These are phyloP conservation scores for Eucalyptus sp. DNA, from an alignment of 345 rosid species.

Conservation along the genomic window DNA sequence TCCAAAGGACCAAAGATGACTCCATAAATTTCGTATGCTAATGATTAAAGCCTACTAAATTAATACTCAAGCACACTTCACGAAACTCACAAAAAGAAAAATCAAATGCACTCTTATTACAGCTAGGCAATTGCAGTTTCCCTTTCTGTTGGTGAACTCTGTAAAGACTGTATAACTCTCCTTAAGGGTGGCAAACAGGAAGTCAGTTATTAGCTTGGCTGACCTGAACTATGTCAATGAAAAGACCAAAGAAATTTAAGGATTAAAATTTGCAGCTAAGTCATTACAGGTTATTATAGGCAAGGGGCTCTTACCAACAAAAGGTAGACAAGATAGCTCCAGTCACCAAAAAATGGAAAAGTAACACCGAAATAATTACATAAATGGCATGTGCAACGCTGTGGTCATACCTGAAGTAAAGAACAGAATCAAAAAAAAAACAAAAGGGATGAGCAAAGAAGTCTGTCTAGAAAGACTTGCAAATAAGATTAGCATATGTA, in stretches of 20 bases:
- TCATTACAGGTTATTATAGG: not conserved
- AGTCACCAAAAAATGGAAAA: conserved; percentile 69
- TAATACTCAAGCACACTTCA: not conserved
- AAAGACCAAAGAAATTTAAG: not conserved
- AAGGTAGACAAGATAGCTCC: conserved; percentile 73
- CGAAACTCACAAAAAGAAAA: not conserved
- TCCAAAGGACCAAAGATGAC: not conserved
- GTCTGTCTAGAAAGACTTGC: not conserved
- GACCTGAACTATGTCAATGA: not conserved
- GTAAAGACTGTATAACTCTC: not conserved
- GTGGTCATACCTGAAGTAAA: conserved; percentile 78
- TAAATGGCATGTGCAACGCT: conserved; percentile 71
- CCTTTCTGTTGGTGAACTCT: not conserved
- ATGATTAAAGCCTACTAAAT: not conserved
- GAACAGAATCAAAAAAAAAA: not conserved
- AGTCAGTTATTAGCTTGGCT: not conserved
- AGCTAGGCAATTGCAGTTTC: not conserved
- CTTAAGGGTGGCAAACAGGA: not conserved
- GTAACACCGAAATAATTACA: conserved; percentile 67
- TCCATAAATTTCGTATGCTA: not conserved
- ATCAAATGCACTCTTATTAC: not conserved
- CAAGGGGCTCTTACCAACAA: conserved; percentile 61
- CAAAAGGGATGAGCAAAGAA: not conserved
- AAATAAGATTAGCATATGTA: not conserved
- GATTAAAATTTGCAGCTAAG: not conserved